Conservation (phyloP, 768 basidiomycete genomes). For the Chalciporus sphaerocephalus region DNA sequence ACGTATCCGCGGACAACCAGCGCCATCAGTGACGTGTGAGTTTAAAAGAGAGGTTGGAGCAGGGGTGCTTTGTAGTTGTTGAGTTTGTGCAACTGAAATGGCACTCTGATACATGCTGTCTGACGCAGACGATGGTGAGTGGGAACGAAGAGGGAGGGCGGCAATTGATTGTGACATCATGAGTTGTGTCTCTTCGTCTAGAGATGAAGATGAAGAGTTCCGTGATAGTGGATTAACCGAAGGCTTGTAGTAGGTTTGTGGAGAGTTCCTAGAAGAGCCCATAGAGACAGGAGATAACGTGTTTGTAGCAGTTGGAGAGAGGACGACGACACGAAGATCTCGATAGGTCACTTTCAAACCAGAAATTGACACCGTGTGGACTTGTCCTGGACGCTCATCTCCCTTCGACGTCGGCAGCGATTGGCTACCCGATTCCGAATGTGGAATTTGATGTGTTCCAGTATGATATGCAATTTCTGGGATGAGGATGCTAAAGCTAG, state of each 20-base stretch:
- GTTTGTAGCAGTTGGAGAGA: constrained; percentile 18
- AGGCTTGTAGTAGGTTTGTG: constrained; percentile 2
- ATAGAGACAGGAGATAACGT: constrained; percentile 27
- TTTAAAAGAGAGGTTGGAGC: neutral
- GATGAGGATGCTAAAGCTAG: constrained; percentile 57
- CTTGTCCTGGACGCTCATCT: constrained; percentile 21
- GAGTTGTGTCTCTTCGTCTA: constrained; percentile 62
- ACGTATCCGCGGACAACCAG: constrained; percentile 2
- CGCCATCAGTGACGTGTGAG: neutral
- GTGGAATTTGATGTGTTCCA: constrained; percentile 19
- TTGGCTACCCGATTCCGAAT: constrained; percentile 26
- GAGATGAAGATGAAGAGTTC: constrained; percentile 51
- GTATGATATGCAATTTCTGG: constrained; percentile 58
- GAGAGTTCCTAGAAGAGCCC: constrained; percentile 13
- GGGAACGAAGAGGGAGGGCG: constrained; percentile 47
- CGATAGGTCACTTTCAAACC: constrained; percentile 53
- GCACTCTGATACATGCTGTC: constrained; percentile 82
- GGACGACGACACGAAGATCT: constrained; percentile 34
- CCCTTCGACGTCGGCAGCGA: constrained; percentile 13
- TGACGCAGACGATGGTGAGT: constrained; percentile 46
- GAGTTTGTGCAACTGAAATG: constrained; percentile 36
- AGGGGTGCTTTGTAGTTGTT: neutral
- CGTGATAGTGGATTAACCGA: constrained; percentile 33
- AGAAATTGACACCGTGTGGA: constrained; percentile 50
- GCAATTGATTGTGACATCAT: constrained; percentile 76